Evolutionary conservation across 768 basidiomycete genomes (phyloP).

Genomic region (Pleurotus sapidus): DNA sequence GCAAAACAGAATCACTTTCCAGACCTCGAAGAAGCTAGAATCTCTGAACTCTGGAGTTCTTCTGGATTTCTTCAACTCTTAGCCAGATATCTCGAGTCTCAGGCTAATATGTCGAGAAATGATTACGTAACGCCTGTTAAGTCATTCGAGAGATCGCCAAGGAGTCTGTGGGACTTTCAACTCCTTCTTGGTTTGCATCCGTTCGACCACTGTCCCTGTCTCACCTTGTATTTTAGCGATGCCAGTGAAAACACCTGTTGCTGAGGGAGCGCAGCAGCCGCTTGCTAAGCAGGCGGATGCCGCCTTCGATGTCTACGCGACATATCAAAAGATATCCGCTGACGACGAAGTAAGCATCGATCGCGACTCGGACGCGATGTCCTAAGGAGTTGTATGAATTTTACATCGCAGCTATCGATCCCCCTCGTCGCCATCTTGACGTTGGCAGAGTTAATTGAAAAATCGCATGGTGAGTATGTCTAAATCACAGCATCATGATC

Average conservation of each 20-base stretch:
- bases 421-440: constrained; percentile 89
- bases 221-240: background rate
- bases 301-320: constrained; percentile 35
- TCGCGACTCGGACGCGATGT: background rate
- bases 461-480: constrained; percentile 62
- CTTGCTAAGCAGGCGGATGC: constrained; percentile 7
- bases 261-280: background rate
- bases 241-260: background rate
- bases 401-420: constrained; percentile 55
- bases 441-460: constrained; percentile 76
- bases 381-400: background rate
- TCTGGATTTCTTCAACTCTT: no score
- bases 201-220: background rate
- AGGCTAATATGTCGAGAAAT: no score
- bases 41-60: no score
- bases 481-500: background rate
- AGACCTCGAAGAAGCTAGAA: no score
- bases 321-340: constrained; percentile 60
- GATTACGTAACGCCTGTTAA: background rate
- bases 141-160: background rate
- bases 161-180: background rate
- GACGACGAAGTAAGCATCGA: constrained; percentile 57
- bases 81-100: no score
- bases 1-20: no score
- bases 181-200: constrained; percentile 2